phyloP scores from a whole-genome alignment of 345 rosid species.

The Linum tenue region DNA sequence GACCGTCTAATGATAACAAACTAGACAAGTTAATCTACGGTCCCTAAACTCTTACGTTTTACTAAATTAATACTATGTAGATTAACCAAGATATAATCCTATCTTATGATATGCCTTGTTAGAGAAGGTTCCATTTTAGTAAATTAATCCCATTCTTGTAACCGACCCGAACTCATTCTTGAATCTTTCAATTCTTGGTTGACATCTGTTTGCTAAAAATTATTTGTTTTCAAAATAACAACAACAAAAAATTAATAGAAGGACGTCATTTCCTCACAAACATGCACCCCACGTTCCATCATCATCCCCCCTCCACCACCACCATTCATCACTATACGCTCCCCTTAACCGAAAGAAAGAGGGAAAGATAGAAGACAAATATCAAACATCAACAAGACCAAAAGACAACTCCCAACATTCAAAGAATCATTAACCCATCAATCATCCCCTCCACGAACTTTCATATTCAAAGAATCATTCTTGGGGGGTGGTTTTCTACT shows the following conservation, averaged over 20 bases:
- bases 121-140: no score
- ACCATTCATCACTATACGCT: neutral
- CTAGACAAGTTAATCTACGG: no score
- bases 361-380: neutral
- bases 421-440: slow-evolving; percentile 7
- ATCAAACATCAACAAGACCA: slow-evolving; percentile 5
- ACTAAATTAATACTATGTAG: no score
- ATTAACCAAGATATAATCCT: no score
- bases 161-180: no score
- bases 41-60: no score
- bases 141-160: no score
- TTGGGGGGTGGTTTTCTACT: no score
- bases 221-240: slow-evolving; percentile 1
- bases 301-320: neutral
- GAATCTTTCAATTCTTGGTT: neutral
- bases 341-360: no score
- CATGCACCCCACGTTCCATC: slow-evolving; percentile 54
- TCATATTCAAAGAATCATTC: neutral
- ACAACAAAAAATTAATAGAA: neutral
- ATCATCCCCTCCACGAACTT: slow-evolving; percentile 3
- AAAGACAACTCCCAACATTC: slow-evolving; percentile 1
- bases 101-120: no score
- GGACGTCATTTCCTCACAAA: slow-evolving; percentile 6
- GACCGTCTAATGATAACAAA: no score
- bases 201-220: neutral